phyloP scores from a whole-genome alignment of 768 basidiomycete species.

The Termitomyces heimii region DNA sequence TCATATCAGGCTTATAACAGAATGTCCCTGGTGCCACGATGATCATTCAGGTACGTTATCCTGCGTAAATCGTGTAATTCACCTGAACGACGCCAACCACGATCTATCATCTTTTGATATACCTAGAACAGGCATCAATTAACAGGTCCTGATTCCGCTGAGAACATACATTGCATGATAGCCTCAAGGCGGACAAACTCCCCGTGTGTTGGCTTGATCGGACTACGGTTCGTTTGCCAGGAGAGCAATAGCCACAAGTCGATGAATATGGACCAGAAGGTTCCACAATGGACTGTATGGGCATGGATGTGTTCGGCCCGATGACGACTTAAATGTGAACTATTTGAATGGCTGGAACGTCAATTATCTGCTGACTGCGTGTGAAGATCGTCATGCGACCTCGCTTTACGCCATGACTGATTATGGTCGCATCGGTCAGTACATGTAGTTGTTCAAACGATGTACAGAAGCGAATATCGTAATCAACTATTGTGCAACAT shows the following conservation, averaged over 20 bases:
- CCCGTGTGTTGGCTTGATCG: slow-evolving; percentile 43
- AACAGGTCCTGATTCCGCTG: neutral
- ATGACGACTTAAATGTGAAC: no score
- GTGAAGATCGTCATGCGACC: neutral
- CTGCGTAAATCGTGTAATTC: neutral
- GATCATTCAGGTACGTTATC: neutral
- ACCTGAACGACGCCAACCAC: slow-evolving; percentile 83
- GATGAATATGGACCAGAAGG: slow-evolving; percentile 29
- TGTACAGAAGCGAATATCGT: neutral
- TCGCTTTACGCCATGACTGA: no score
- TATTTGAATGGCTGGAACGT: neutral
- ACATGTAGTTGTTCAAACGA: neutral
- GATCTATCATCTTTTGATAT: slow-evolving; percentile 80
- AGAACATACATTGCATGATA: slow-evolving; percentile 36
- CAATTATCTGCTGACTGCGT: neutral
- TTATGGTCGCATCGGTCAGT: neutral
- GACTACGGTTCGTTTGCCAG: slow-evolving; percentile 38
- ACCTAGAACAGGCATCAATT: slow-evolving; percentile 33
- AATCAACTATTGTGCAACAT: neutral
- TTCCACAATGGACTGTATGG: slow-evolving; percentile 27
- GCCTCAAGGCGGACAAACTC: slow-evolving; percentile 39
- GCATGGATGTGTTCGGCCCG: neutral
- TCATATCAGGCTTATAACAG: slow-evolving; percentile 86
- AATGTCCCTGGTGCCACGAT: slow-evolving; percentile 38
- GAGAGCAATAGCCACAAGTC: slow-evolving; percentile 66